Evolutionary conservation across 257 asterid genomes (phyloP), one percentile per base, ranked within the genome.

Genomic region (Solanum virginianum): DNA sequence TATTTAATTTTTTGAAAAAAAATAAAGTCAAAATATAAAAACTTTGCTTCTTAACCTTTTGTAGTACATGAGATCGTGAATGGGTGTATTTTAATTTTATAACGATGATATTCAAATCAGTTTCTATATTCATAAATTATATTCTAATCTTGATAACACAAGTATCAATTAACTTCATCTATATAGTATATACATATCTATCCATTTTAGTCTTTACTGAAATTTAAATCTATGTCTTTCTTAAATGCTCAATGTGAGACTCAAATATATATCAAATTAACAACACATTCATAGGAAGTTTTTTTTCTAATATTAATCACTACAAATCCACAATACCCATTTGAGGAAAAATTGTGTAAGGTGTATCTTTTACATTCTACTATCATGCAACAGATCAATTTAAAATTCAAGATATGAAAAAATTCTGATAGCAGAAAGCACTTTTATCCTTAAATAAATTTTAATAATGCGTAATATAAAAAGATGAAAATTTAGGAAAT

Each of bases 391-490:
- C 15, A 6, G 3, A 12, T 66, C 3, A 3, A 29, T 45, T 63
- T 63, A 0, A 41, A 63, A 10, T 63, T 63, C 26, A 36, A 4
- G 5, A 1, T 6, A 13, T 29, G n/a, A 0, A 14, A 2, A 0
- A 0, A 7, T 6, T 66, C 0, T 7, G 6, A 4, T 63, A 36
- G 41, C 4, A 26, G 1, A 7, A 65, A 29, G 10, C 2, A 1
- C 2, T 7, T 3, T 26, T 8, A 7, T 12, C 12, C 16, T 4
- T n/a, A 32, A 60, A 22, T 63, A 29, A 4, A n/a, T 1, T 12
- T 65, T 26, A 29, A 29, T 0, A 15, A 15, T 5, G 15, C 2
- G 0, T 0, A 15, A 54, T 0, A 18, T 2, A 7, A 54, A 5
- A 54, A 12, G 41, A 0, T 36, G 56, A 53, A 14, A 13, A 53